Evolutionary conservation across 2,329 filamentous ascomycete species (phyloP), one percentile per base, ranked within the genome.

Genomic region (Aspergillus sp.): DNA sequence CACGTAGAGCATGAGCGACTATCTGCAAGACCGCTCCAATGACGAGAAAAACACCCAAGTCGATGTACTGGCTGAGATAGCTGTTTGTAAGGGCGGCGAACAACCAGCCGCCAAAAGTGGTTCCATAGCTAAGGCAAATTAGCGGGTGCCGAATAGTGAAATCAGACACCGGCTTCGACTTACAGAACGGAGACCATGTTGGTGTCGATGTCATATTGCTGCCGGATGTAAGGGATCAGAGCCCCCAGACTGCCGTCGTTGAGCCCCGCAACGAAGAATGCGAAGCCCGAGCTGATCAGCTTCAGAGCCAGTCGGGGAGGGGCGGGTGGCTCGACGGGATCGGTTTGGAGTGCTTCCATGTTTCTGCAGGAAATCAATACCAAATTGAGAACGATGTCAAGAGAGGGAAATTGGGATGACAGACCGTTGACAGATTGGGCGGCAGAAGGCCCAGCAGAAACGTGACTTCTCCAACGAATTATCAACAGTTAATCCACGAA

Each of bases 211-310:
- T 74, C 61, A 64, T 87, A 87, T 3, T 80, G 79, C 5, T 79
- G 76, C 4, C 88, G 78, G 9, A 89, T 78, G 64, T 88, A 86
- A 0, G 86, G 86, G 1, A 88, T 81, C 14, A 89, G 62, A 1
- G 86, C 80, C 2, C 86, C 86, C 1, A 88, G 74, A 59, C 82
- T 86, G 33, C 86, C 86, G 67, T 89, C 86, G 56, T 87, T 89
- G 48, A 84, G 77, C 0, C 86, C 86, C 0, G 86, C 84, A 31
- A 86, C 84, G 65, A 89, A 87, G 73, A 88, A 89, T 0, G 84
- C 85, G 61, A 87, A 82, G 0, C 80, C 82, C 2, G 82, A 79
- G 44, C 82, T 82, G 39, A 81, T 54, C 2, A 88, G 70, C 66
- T 84, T 86, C 37, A 83, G 55, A 21, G 52, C 41, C 9, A 49